Evolutionary conservation across 805 yeast species (phyloP).

Genomic region (Yarrowia osloensis): DNA sequence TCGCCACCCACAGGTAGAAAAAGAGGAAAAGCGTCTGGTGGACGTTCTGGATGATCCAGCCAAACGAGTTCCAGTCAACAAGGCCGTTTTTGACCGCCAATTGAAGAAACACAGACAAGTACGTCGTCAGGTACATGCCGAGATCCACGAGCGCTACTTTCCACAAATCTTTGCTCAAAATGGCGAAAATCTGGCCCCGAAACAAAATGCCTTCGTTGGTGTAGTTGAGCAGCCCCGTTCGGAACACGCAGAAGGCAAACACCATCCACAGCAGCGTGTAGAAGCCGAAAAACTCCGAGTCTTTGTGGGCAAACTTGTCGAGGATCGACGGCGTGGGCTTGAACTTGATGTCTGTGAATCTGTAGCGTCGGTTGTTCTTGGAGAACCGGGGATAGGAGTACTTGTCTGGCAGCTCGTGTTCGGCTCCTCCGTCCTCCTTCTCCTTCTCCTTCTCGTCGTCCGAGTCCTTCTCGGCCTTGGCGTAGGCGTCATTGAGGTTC

Average conservation of each 20-base stretch:
- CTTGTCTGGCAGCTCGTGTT: slow-evolving; percentile 3
- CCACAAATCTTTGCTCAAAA: slow-evolving; percentile 61
- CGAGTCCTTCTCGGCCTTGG: slow-evolving; percentile 23
- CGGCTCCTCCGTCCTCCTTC: not conserved
- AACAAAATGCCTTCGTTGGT: slow-evolving; percentile 49
- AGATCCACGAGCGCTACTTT: slow-evolving; percentile 75
- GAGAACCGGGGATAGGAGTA: slow-evolving; percentile 24
- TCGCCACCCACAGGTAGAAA: slow-evolving; percentile 60
- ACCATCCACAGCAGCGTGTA: slow-evolving; percentile 57
- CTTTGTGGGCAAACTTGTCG: slow-evolving; percentile 6
- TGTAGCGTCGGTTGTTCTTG: slow-evolving; percentile 25
- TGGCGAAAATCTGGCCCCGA: slow-evolving; percentile 56
- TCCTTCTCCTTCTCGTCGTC: slow-evolving; percentile 19
- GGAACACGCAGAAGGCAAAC: slow-evolving; percentile 38
- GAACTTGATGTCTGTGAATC: slow-evolving; percentile 27
- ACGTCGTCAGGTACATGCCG: slow-evolving; percentile 68
- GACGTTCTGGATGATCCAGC: slow-evolving; percentile 62
- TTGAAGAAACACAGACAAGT: slow-evolving; percentile 64
- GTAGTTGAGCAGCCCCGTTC: slow-evolving; percentile 57
- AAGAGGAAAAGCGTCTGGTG: slow-evolving; percentile 57
- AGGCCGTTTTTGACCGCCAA: slow-evolving; percentile 48
- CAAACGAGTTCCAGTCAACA: slow-evolving; percentile 63
- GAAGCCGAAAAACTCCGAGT: slow-evolving; percentile 64
- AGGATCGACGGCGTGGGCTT: slow-evolving; percentile 26
- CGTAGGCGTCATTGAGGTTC: slow-evolving; percentile 1